Base-by-base conservation (phyloP, 768 basidiomycete genomes). In the Strobilomyces dryophilus region DNA sequence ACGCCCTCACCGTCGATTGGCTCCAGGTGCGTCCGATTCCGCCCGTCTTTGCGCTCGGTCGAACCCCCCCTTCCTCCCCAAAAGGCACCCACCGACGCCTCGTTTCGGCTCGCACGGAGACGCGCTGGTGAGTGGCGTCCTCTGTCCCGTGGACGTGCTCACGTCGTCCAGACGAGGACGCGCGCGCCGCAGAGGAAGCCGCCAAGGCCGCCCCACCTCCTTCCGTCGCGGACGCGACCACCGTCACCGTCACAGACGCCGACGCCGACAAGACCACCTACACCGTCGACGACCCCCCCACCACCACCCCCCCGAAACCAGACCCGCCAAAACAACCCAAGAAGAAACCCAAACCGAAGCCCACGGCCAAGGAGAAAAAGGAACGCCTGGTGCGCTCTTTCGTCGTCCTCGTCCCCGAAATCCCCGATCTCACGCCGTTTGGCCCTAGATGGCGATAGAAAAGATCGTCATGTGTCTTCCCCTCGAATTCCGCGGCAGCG, bases 1-100 rank as follows among this genome's bases (percentile, higher is more conserved):
- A 95, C 65, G 84, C 92, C 3, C 79, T 95, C 52, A 93, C 92
- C n/a, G 85, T 85, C 0, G 94, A 97, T 66, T 97, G 92, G 92
- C 83, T 82, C 1, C 87, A 94, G 78, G 92, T 86, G 56, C 11
- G 63, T 40, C 29, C 6, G 1, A 3, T 34, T 18, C 0, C 24
- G 4, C 4, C 24, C 2, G 24, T 24, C 24, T 24, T 24, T 24
- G 24, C 24, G 24, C 24, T 24, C 2, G 2, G 24, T 24, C 24
- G 24, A 24, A 4, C 24, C 26, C 35, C 11, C 5, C 35, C 14
- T 4, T 4, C 11, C 34, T 35, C 34, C 10, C 4, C 37, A n/a
- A 24, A 24, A 87, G 86, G 82, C 82, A 21, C 85, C 86, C 0
- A 76, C 76, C 6, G 76, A 80, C 43, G 75, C 72, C 15, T 87